A percentile compares a stretch with the other conserved stretches of the same genome.
Conservation (phyloP, 345 rosid species). For the rapeseed (Brassica napus) region Da-Ae NC_063438.1:27894501-27895000, state of each 20-base stretch:
- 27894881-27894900: slow-evolving; percentile 98
- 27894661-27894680: slow-evolving; percentile 76
- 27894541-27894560: background rate
- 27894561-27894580: background rate
- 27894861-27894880: slow-evolving; percentile 99
- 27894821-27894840: background rate
- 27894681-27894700: slow-evolving; percentile 92
- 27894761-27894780: background rate
- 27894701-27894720: slow-evolving; percentile 94
- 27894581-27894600: slow-evolving; percentile 13
- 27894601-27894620: slow-evolving; percentile 7
- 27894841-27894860: slow-evolving; percentile 39
- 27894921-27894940: slow-evolving; percentile 98
- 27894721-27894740: slow-evolving; percentile 93
- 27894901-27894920: slow-evolving; percentile 95
- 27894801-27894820: background rate
- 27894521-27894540: slow-evolving; percentile 59
- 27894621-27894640: slow-evolving; percentile 18
- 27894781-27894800: slow-evolving; percentile 5
- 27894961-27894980: slow-evolving; percentile 15
- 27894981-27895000: background rate
- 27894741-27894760: slow-evolving; percentile 34
- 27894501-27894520: slow-evolving; percentile 97
- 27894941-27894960: slow-evolving; percentile 59
- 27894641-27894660: slow-evolving; percentile 68